A percentile compares a stretch with the other conserved stretches of the same genome.
Conservation (phyloP, 176 grass and related monocot genomes). For the Cenchrus fungigraminus region DNA sequence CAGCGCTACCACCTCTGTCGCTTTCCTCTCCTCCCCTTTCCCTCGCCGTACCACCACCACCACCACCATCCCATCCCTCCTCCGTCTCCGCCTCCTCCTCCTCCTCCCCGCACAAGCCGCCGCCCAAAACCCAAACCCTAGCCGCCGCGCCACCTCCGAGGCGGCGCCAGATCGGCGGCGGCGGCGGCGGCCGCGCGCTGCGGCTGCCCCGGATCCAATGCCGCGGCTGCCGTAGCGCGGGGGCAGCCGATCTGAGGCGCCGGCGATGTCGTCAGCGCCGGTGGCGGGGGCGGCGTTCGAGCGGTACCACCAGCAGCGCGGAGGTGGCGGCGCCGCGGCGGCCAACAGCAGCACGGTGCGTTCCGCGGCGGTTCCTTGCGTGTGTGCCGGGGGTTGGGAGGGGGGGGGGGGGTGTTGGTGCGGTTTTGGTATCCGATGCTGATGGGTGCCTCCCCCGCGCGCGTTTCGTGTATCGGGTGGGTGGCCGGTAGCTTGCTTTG, state of each 20-base stretch:
- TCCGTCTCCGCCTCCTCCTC: neutral
- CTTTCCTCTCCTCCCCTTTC: conserved; percentile 10
- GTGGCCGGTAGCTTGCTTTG: conserved; percentile 4
- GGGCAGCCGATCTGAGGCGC: conserved; percentile 52
- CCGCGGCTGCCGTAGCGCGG: conserved; percentile 26
- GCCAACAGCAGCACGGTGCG: conserved; percentile 60
- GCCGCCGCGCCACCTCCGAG: conserved; percentile 1
- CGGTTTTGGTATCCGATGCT: conserved; percentile 51
- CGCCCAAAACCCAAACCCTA: conserved; percentile 52
- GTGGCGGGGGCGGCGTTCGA: conserved; percentile 59
- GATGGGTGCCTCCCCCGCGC: neutral
- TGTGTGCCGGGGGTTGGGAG: neutral
- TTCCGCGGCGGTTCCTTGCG: conserved; percentile 45
- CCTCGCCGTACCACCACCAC: conserved; percentile 16
- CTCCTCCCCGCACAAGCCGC: conserved; percentile 7
- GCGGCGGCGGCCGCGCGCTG: neutral
- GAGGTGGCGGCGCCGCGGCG: conserved; percentile 35
- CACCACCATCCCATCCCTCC: neutral
- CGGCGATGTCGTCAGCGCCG: conserved; percentile 67
- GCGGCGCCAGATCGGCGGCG: conserved; percentile 46
- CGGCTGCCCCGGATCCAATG: conserved; percentile 46
- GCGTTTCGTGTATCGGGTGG: conserved; percentile 26
- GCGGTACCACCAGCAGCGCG: conserved; percentile 54
- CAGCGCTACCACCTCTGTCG: conserved; percentile 38
- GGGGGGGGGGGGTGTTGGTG: conserved; percentile 18